These are phyloP conservation scores for Trichophyton rubrum DNA, from an alignment of 2,329 filamentous ascomycete species.

Conservation along the genomic window DNA sequence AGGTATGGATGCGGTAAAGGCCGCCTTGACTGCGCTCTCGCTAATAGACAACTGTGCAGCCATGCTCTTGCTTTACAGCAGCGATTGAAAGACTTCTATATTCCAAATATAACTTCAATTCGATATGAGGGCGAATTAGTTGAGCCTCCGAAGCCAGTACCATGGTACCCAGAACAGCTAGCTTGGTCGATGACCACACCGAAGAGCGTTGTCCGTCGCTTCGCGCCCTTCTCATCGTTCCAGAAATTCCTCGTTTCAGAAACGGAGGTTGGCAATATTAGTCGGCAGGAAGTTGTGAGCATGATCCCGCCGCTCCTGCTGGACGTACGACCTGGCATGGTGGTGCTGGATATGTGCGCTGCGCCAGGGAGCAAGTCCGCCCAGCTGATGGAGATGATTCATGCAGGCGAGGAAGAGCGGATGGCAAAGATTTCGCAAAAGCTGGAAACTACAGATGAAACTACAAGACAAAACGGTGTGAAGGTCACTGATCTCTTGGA, in stretches of 20 bases:
- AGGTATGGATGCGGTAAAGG: constrained; percentile 41
- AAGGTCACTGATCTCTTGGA: constrained; percentile 14
- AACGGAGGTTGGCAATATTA: constrained; percentile 94
- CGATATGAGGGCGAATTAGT: constrained; percentile 72
- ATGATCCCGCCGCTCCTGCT: constrained; percentile 96
- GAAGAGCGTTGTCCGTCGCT: constrained; percentile 88
- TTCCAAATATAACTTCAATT: constrained; percentile 78
- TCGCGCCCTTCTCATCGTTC: constrained; percentile 85
- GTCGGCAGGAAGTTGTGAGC: constrained; percentile 91
- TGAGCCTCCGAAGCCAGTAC: constrained; percentile 65
- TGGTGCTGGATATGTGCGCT: constrained; percentile 88
- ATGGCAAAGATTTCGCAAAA: constrained; percentile 58
- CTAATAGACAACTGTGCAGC: constrained; percentile 30
- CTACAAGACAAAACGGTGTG: constrained; percentile 15
- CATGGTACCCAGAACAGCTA: constrained; percentile 89
- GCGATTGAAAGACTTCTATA: constrained; percentile 74
- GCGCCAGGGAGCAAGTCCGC: constrained; percentile 95
- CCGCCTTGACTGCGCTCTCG: neutral
- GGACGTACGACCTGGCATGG: constrained; percentile 82
- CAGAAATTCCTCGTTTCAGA: constrained; percentile 97
- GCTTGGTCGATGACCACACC: constrained; percentile 98
- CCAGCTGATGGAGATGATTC: constrained; percentile 88
- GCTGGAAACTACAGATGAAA: constrained; percentile 45
- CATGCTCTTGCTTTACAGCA: constrained; percentile 89
- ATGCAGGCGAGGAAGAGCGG: constrained; percentile 78